Percentiles rank a stretch among this genome's conserved stretches.
phyloP scores from a whole-genome alignment of 768 basidiomycete genomes.

The Leccinum obscurum region DNA sequence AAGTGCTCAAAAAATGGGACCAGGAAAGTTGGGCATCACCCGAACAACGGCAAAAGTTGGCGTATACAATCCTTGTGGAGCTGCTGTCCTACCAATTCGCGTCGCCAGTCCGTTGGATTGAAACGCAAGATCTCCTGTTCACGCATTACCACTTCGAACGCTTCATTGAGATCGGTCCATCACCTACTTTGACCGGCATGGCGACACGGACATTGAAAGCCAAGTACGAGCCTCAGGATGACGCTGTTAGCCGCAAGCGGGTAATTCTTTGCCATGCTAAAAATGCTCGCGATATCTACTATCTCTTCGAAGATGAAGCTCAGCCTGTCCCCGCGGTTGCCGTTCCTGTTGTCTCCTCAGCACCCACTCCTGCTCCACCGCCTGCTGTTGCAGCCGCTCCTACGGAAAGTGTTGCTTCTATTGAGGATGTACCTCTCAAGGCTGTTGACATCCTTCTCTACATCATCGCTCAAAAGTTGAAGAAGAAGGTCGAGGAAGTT shows the following conservation, averaged over 20 bases:
- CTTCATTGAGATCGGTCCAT: slow-evolving; percentile 93
- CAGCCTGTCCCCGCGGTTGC: slow-evolving; percentile 33
- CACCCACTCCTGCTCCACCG: slow-evolving; percentile 42
- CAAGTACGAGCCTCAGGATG: slow-evolving; percentile 90
- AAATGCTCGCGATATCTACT: slow-evolving; percentile 96
- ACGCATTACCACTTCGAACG: slow-evolving; percentile 84
- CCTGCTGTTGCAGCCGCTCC: slow-evolving; percentile 47
- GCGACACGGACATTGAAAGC: slow-evolving; percentile 86
- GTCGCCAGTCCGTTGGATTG: slow-evolving; percentile 98
- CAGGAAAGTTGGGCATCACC: slow-evolving; percentile 81
- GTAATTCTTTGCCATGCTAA: slow-evolving; percentile 92
- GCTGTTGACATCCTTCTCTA: slow-evolving; percentile 83
- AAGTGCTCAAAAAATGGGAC: slow-evolving; percentile 93
- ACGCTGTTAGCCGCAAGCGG: slow-evolving; percentile 76
- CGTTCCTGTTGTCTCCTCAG: slow-evolving; percentile 39
- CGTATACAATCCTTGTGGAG: slow-evolving; percentile 96
- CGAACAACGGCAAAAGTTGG: slow-evolving; percentile 88
- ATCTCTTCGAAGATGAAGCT: slow-evolving; percentile 90
- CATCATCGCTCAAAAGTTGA: slow-evolving; percentile 96
- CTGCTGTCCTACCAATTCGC: slow-evolving; percentile 98
- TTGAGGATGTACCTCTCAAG: slow-evolving; percentile 92
- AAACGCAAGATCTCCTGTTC: slow-evolving; percentile 96
- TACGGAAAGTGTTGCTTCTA: slow-evolving; percentile 63
- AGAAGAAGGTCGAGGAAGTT: slow-evolving; percentile 90
- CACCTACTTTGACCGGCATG: slow-evolving; percentile 96